These are phyloP conservation scores for Mrakiaceae sp. DNA, from an alignment of 1,284 basidiomycete species.

Conservation along the genomic window DNA sequence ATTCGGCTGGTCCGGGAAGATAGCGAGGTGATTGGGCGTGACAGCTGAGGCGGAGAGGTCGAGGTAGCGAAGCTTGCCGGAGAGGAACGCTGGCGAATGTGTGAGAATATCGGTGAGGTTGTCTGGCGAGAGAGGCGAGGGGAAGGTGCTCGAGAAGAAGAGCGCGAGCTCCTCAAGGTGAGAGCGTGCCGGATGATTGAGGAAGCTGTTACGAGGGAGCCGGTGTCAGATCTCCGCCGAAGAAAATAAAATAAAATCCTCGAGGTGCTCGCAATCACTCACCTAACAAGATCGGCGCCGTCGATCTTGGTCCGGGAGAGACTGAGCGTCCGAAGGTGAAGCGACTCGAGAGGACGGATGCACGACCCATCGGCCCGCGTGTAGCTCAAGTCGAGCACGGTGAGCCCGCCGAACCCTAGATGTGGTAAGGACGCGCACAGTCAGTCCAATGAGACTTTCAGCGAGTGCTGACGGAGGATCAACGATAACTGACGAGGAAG, in stretches of 20 bases:
- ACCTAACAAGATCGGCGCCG: slow-evolving; percentile 61
- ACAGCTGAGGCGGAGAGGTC: slow-evolving; percentile 78
- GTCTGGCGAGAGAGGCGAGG: slow-evolving; percentile 58
- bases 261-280: slow-evolving; percentile 40
- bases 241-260: slow-evolving; percentile 56
- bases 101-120: slow-evolving; percentile 61
- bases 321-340: slow-evolving; percentile 66
- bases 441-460: no score
- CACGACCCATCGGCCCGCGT: slow-evolving; percentile 46
- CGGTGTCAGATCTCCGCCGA: not conserved
- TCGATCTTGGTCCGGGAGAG: slow-evolving; percentile 74
- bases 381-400: slow-evolving; percentile 40
- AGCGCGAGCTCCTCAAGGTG: slow-evolving; percentile 69
- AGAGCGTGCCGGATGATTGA: slow-evolving; percentile 54
- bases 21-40: slow-evolving; percentile 46
- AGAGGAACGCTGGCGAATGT: slow-evolving; percentile 67
- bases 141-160: slow-evolving; percentile 51
- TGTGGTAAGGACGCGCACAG: no score
- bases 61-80: slow-evolving; percentile 67
- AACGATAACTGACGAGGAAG: slow-evolving; percentile 32
- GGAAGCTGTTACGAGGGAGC: slow-evolving; percentile 37
- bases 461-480: no score
- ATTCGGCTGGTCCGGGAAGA: slow-evolving; percentile 54
- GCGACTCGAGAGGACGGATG: slow-evolving; percentile 22
- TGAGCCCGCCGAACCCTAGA: slow-evolving; percentile 29